Evolutionary conservation across 1,139 yeast genomes (phyloP).

Genomic region (Pichia sp.): DNA sequence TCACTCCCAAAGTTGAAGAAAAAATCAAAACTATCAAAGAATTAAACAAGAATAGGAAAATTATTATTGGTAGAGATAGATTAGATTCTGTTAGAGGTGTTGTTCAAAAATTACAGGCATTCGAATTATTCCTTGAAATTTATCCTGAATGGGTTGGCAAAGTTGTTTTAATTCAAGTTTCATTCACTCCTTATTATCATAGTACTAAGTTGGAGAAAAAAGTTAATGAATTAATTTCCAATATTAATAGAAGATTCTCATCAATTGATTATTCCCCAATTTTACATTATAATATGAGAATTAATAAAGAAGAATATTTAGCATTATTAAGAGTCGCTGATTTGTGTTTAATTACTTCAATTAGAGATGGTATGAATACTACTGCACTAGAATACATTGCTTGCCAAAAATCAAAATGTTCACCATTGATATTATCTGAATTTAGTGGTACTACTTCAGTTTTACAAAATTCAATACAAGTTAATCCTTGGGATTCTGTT

Average conservation of each 20-base stretch:
- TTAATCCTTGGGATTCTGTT: conserved; percentile 95
- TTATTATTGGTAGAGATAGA: conserved; percentile 79
- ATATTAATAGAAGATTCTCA: conserved; percentile 81
- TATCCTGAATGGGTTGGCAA: conserved; percentile 88
- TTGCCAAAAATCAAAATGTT: conserved; percentile 66
- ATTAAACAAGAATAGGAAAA: conserved; percentile 65
- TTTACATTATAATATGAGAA: conserved; percentile 84
- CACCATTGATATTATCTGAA: conserved; percentile 82
- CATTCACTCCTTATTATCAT: conserved; percentile 65
- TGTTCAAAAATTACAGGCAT: conserved; percentile 73
- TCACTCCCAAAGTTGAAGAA: conserved; percentile 29
- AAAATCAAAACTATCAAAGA: conserved; percentile 51
- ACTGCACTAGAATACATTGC: conserved; percentile 89
- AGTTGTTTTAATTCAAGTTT: conserved; percentile 87
- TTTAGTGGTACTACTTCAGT: conserved; percentile 89
- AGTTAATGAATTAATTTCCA: conserved; percentile 70
- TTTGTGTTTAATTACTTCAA: conserved; percentile 78
- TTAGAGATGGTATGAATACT: conserved; percentile 95
- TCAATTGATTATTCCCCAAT: conserved; percentile 75
- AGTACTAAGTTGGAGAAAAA: conserved; percentile 59
- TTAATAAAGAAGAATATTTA: conserved; percentile 81
- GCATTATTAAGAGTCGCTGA: conserved; percentile 88
- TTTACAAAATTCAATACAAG: conserved; percentile 70
- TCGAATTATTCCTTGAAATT: conserved; percentile 74
- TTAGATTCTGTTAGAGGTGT: conserved; percentile 78